Base-by-base conservation (phyloP, 1,284 basidiomycete genomes). In the Moesziomyces sp. region DNA sequence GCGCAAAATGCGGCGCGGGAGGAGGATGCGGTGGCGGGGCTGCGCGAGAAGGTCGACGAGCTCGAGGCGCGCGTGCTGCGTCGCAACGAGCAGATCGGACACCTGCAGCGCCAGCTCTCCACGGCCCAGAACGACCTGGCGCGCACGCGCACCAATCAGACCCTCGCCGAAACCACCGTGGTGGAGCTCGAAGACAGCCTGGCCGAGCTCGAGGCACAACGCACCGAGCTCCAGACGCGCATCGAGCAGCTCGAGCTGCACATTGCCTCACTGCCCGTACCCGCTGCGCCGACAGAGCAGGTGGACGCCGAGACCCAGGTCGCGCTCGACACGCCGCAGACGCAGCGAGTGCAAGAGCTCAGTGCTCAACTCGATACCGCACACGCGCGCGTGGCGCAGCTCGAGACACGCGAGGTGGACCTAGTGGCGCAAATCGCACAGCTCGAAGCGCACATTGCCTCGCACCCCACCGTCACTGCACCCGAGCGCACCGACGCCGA, bases 1-100 rank as follows among this genome's bases (percentile, higher is more conserved):
- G 50, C 28, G 42, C 6, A 47, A 2, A 19, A 19, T 18, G 23
- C 3, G 34, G 46, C 48, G 16, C 46, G 45, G 8, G 49, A 24
- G n/a, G 58, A 60, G 19, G 11, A n/a, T 38, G 11, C 7, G 8
- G 21, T 34, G 43, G 26, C 21, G 3, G 43, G 10, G 19, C 38
- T 63, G 21, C 35, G 40, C 23, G 30, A 8, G 2, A 3, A 65
- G 43, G 30, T 74, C 3, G 52, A 48, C 0, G 67, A 76, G 42
- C 19, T 58, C n/a, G 53, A 73, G 35, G 60, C 54, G 19, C 55
- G 69, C 7, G 44, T 76, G 6, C 30, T 74, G 40, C 64, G 76
- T 13, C 48, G 76, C 13, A 69, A 65, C 52, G 69, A 71, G 45
- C 76, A 77, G 52, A 77, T 77, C 26, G 76, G 68, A 2, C 45